Conservation (phyloP, 2,329 filamentous ascomycete genomes). For the Colletotrichum australisinense region DNA sequence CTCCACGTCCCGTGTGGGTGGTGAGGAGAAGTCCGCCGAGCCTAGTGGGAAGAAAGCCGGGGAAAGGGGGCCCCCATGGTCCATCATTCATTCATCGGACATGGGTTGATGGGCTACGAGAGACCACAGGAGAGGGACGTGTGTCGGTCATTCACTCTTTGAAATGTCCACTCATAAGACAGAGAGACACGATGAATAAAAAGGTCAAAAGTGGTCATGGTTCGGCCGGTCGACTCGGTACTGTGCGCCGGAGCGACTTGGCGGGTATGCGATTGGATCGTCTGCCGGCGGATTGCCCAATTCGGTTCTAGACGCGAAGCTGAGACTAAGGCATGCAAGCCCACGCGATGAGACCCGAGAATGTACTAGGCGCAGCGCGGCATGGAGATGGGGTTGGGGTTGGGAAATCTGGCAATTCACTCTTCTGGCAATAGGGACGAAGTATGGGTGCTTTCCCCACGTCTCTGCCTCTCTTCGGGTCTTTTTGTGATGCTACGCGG, state of each 20-base stretch:
- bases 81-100: too few relatives aligned
- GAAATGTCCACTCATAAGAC: neutral
- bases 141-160: neutral
- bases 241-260: constrained; percentile 31
- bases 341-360: constrained; percentile 27
- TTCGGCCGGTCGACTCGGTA: constrained; percentile 25
- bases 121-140: neutral
- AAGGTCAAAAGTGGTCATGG: neutral
- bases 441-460: neutral
- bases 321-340: constrained; percentile 25
- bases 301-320: constrained; percentile 35
- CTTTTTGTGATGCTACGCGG: neutral
- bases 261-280: constrained; percentile 29
- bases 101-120: neutral
- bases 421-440: neutral
- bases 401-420: neutral
- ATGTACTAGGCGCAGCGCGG: neutral
- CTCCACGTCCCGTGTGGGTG: constrained; percentile 1
- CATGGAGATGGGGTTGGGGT: too few relatives aligned
- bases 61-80: constrained; percentile 11
- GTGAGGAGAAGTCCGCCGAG: constrained; percentile 12
- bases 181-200: neutral
- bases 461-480: neutral
- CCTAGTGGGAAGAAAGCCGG: constrained; percentile 14
- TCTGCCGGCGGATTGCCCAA: constrained; percentile 28